phyloP scores from a whole-genome alignment of 768 basidiomycete species.

The Fibroporia radiculosa region DNA sequence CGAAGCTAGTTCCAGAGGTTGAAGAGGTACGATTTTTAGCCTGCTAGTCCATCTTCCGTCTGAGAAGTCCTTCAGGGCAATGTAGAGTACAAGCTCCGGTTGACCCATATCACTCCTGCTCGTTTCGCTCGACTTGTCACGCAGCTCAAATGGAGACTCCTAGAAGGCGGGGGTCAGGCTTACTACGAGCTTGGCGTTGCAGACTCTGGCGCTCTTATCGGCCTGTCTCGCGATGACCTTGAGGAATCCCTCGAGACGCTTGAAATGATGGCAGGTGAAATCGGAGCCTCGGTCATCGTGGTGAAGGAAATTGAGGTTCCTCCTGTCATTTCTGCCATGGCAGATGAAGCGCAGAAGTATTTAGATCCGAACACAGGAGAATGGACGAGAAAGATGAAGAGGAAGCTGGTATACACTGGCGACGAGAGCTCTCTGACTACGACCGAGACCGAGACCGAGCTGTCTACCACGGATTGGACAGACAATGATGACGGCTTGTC shows the following conservation, averaged over 20 bases:
- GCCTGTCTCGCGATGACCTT: conserved; percentile 65
- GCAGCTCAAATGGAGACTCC: conserved; percentile 87
- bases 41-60: neutral
- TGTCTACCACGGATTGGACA: conserved; percentile 28
- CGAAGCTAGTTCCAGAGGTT: conserved; percentile 67
- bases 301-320: conserved; percentile 85
- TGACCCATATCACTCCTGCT: conserved; percentile 66
- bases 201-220: conserved; percentile 83
- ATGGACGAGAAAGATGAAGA: conserved; percentile 26
- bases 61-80: conserved; percentile 79
- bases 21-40: conserved; percentile 39
- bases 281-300: conserved; percentile 87
- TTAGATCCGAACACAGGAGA: conserved; percentile 26
- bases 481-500: conserved; percentile 26
- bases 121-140: conserved; percentile 84
- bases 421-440: conserved; percentile 24
- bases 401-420: neutral
- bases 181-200: conserved; percentile 59
- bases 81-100: conserved; percentile 91
- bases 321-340: conserved; percentile 33
- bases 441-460: conserved; percentile 33
- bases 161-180: conserved; percentile 48
- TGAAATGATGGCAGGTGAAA: conserved; percentile 90
- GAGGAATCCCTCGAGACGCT: conserved; percentile 80
- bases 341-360: conserved; percentile 27